phyloP scores from a whole-genome alignment of 129 eudicot genomes.

The Daucus carota region DNA sequence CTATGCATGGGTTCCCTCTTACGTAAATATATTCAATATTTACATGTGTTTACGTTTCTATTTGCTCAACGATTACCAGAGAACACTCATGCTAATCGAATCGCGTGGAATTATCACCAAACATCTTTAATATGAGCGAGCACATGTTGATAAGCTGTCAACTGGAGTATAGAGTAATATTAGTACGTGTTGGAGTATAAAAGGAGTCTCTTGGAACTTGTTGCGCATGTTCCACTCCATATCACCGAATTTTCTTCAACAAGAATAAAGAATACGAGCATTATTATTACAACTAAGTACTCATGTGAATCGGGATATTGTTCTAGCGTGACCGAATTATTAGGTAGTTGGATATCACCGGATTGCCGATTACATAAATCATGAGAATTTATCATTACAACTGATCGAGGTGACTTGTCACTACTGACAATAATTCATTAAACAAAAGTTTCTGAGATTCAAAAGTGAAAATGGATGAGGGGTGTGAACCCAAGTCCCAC shows the following conservation, averaged over 20 bases:
- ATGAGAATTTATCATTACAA: neutral
- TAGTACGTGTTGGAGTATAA: neutral
- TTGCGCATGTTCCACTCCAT: neutral
- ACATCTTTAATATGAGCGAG: too few relatives aligned
- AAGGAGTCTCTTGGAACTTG: conserved; percentile 2
- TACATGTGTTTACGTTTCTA: too few relatives aligned
- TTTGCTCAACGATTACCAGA: too few relatives aligned
- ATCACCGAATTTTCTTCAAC: neutral
- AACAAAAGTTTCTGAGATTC: too few relatives aligned
- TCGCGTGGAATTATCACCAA: too few relatives aligned
- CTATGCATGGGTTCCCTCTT: conserved; percentile 1
- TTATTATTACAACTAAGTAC: neutral
- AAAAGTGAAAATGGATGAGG: too few relatives aligned
- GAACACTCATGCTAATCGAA: too few relatives aligned
- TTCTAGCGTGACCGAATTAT: neutral
- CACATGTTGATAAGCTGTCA: neutral
- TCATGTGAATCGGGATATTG: too few relatives aligned
- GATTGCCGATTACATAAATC: neutral
- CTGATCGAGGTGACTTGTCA: too few relatives aligned
- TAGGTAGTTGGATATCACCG: neutral
- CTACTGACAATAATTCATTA: too few relatives aligned
- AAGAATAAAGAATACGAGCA: neutral
- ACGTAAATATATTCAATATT: neutral
- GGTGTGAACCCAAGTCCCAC: too few relatives aligned
- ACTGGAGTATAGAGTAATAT: neutral